phyloP scores from a whole-genome alignment of 2,329 filamentous ascomycete species.

The Aureobasidium sp. region DNA sequence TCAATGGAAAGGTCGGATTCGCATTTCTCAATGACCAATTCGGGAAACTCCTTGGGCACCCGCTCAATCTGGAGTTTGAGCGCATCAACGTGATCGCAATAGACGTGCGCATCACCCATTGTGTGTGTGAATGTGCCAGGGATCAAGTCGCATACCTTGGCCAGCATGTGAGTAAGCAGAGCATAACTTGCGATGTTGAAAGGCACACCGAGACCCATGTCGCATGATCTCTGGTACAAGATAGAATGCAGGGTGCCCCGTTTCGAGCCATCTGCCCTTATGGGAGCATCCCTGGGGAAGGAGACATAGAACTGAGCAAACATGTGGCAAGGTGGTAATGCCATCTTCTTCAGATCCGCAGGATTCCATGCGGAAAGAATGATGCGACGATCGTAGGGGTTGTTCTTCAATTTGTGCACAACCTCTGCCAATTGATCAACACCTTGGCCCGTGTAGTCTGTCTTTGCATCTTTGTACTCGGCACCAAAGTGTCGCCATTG shows the following conservation, averaged over 20 bases:
- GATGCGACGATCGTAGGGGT: constrained; percentile 82
- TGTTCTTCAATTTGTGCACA: constrained; percentile 74
- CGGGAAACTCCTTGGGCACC: constrained; percentile 75
- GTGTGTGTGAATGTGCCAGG: constrained; percentile 87
- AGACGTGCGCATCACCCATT: constrained; percentile 98
- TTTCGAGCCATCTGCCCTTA: constrained; percentile 27
- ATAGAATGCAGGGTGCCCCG: constrained; percentile 76
- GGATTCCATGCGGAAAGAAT: constrained; percentile 95
- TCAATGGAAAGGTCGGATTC: constrained; percentile 71
- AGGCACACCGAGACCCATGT: constrained; percentile 94
- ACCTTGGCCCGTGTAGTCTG: constrained; percentile 80
- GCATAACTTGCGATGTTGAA: constrained; percentile 98
- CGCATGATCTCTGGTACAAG: constrained; percentile 88
- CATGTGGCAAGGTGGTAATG: constrained; percentile 91
- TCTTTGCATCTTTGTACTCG: constrained; percentile 68
- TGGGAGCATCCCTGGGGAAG: constrained; percentile 46
- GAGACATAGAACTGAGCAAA: constrained; percentile 94
- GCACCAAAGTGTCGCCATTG: constrained; percentile 99
- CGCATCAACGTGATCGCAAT: constrained; percentile 85
- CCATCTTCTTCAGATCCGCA: constrained; percentile 77
- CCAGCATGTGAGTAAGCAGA: constrained; percentile 89
- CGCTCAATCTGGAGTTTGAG: constrained; percentile 71
- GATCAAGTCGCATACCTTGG: constrained; percentile 74
- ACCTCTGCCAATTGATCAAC: constrained; percentile 90
- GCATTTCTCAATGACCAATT: constrained; percentile 59